Base-by-base conservation (phyloP, 2,329 filamentous ascomycete species). In the Hawksworthiomyces lignivorus region DNA sequence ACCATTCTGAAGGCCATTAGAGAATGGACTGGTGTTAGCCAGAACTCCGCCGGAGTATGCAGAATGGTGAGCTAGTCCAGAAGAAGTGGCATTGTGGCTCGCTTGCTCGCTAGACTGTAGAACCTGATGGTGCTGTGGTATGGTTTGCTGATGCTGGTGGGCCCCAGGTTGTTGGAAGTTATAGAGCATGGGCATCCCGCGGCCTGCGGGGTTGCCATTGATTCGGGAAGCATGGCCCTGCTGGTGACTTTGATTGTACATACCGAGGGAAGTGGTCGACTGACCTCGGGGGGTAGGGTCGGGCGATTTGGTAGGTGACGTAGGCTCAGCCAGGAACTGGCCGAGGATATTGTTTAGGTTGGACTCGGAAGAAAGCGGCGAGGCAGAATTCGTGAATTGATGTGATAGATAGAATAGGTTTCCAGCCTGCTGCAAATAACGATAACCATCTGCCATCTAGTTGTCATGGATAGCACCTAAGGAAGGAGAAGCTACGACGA, bases 201-300 rank as follows among this genome's bases (percentile, higher is more conserved):
- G 72, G 50, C 77, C 75, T 49, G 69, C 71, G 21, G 75, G 73
- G 49, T 78, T 78, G 54, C 82, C 83, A 65, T 87, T 88, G 63
- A 87, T 75, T 65, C 85, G 80, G 65, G 75, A 76, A 67, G 81
- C 81, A 60, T 87, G 84, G 60, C 79, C 78, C 65, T 82, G 80
- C 59, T 84, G 80, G 60, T 75, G 80, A 58, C 72, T 72, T 62
- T 85, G 80, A 57, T 77, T 79, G 70, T 82, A 88, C 84, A 88
- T 88, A 61, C 72, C 72, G 62, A 57, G 56, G 9, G 39, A 34
- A 7, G 26, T 41, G 48, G 54, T 53, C 41, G 55, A 56, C 41
- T 53, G 64, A 52, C 46, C 51, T 38, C 55, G 54, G 33, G 56
- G 52, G 53, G 50, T 50, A 43, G 48, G 53, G 40, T 55, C 52